phyloP scores from a whole-genome alignment of 441 rosid species.

The Brassica hybrid region DNA sequence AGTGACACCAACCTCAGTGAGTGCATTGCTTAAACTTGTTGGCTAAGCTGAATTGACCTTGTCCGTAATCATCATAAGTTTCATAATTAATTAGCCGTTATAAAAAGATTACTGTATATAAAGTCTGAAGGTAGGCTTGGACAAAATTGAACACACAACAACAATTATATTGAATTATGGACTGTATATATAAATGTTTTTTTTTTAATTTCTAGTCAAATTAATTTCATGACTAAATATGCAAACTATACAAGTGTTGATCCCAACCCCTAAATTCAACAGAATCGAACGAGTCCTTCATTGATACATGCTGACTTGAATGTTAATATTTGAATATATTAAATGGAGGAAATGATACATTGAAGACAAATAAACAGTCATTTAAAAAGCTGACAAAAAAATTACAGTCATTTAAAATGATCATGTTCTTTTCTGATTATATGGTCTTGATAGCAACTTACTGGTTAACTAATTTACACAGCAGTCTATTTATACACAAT shows the following conservation, averaged over 20 bases:
- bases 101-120: neutral
- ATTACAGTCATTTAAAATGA: slow-evolving; percentile 4
- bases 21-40: slow-evolving; percentile 32
- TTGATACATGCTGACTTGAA: slow-evolving; percentile 26
- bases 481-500: neutral
- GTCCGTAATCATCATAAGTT: neutral
- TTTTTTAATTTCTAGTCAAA: no score
- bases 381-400: no score
- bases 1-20: slow-evolving; percentile 19
- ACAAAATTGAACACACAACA: slow-evolving; percentile 7
- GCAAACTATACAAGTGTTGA: no score
- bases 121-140: neutral
- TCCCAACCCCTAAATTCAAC: neutral
- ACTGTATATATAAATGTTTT: no score
- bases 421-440: neutral
- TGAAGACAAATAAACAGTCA: neutral
- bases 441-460: slow-evolving; percentile 5
- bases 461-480: neutral
- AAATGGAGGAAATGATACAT: slow-evolving; percentile 12
- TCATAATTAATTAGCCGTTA: neutral
- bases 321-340: slow-evolving; percentile 3
- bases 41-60: slow-evolving; percentile 31
- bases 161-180: neutral
- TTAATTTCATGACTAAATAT: no score
- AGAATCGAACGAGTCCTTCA: slow-evolving; percentile 1